A percentile compares a stretch with the other conserved stretches of the same genome.
Evolutionary conservation across 225 moss, liverwort and hornwort genomes (phyloP).

Genomic region (Climacium dendroides): DNA sequence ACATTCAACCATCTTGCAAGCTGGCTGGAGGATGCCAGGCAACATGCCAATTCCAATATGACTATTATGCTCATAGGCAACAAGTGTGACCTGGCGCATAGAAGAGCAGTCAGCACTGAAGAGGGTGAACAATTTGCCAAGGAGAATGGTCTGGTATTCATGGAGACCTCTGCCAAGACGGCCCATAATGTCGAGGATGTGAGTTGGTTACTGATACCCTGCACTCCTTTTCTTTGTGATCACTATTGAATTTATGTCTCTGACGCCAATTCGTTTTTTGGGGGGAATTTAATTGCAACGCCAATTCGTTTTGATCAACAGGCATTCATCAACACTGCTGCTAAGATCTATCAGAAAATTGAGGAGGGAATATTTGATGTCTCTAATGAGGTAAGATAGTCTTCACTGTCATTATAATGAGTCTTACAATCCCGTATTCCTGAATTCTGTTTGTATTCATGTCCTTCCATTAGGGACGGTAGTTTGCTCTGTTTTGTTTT

Average conservation of each 20-base stretch:
- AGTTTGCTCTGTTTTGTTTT: not conserved
- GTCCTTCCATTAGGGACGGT: not conserved
- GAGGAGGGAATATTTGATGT: constrained; percentile 1
- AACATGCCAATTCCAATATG: constrained; percentile 96
- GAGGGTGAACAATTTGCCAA: constrained; percentile 97
- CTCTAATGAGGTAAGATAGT: not conserved
- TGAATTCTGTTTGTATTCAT: not conserved
- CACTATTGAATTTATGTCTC: not conserved
- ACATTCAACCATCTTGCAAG: constrained; percentile 95
- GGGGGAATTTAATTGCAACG: too few relatives aligned
- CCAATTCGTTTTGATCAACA: not conserved
- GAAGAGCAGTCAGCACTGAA: constrained; percentile 85
- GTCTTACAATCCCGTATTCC: not conserved
- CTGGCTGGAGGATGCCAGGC: constrained; percentile 96
- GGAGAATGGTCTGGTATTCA: constrained; percentile 85
- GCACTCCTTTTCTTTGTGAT: not conserved
- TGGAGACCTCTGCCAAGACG: constrained; percentile 95
- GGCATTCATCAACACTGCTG: constrained; percentile 88
- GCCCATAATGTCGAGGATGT: constrained; percentile 82
- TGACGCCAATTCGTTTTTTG: not conserved
- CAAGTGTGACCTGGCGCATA: constrained; percentile 77
- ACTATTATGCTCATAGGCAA: constrained; percentile 95
- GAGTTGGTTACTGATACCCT: not conserved
- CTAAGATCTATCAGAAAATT: constrained; percentile 3
- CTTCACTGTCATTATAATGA: not conserved